Conservation (phyloP, 495 filamentous ascomycete species). For the Stereocaulon alpinum region DNA sequence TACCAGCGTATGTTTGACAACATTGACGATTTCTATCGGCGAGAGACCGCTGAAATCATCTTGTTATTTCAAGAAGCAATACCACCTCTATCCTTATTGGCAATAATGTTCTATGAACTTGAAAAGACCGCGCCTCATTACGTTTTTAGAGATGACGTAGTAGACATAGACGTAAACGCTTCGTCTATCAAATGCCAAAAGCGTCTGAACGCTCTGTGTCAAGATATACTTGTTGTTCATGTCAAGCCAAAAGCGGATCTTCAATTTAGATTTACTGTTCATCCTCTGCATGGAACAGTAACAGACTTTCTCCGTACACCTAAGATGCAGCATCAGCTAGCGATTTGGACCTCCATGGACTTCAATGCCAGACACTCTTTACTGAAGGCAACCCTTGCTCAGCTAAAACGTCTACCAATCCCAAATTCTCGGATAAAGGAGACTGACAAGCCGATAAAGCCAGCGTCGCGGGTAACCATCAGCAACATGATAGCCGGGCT, state of each 20-base stretch:
- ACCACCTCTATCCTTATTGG: not conserved
- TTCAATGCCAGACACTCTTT: not conserved
- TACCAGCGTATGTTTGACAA: conserved; percentile 25
- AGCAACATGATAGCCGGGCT: no score
- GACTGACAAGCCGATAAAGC: no score
- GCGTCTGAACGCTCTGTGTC: conserved; percentile 8
- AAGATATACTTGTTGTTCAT: conserved; percentile 6
- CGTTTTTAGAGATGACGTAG: not conserved
- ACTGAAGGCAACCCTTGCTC: conserved; percentile 2
- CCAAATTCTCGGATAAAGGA: no score
- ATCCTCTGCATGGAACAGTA: not conserved
- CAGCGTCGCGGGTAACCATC: no score
- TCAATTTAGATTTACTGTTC: not conserved
- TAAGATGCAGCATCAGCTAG: not conserved
- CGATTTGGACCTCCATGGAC: not conserved
- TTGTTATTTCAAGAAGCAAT: not conserved
- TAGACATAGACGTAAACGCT: no score
- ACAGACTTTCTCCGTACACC: conserved; percentile 5
- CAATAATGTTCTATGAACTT: conserved; percentile 3
- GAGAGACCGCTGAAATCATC: conserved; percentile 8
- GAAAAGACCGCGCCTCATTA: not conserved
- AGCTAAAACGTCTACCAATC: not conserved
- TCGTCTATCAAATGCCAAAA: no score
- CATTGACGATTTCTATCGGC: conserved; percentile 3
- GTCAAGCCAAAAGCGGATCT: not conserved